These are phyloP conservation scores for Podospora appendiculata DNA, from an alignment of 495 filamentous ascomycete species.

Conservation along the genomic window DNA sequence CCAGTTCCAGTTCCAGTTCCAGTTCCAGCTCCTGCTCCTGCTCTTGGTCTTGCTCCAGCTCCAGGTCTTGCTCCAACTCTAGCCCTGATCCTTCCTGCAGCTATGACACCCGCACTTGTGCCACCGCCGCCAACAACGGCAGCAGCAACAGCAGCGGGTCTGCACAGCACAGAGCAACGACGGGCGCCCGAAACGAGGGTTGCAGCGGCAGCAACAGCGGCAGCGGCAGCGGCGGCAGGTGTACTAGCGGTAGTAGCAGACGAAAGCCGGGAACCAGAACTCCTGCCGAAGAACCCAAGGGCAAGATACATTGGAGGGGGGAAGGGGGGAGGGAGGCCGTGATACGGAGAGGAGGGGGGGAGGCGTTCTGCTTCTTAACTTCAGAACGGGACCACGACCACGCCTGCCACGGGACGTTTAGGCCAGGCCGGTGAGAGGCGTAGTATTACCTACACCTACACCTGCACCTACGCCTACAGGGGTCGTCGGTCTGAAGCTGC, in stretches of 20 bases:
- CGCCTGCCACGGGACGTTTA: not conserved
- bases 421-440: not conserved
- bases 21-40: not conserved
- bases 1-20: no score
- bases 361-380: conserved; percentile 5
- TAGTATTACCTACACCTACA: conserved; percentile 16
- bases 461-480: not conserved
- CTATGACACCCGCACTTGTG: no score
- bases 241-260: not conserved
- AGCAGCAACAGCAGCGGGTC: no score
- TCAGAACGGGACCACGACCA: not conserved
- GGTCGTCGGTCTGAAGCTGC: no score
- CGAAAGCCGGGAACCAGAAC: not conserved
- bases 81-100: no score
- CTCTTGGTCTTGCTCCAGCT: no score
- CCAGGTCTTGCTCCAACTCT: no score
- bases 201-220: not conserved
- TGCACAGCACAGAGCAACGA: not conserved
- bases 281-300: conserved; percentile 14
- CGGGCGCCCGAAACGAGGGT: not conserved
- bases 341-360: conserved; percentile 4
- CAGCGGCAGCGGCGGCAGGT: not conserved
- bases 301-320: conserved; percentile 16
- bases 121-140: no score
- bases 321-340: conserved; percentile 1